Evolutionary conservation across 495 filamentous ascomycete genomes (phyloP), one percentile per base, ranked within the genome.

Genomic region (Xylaria nigripes): DNA sequence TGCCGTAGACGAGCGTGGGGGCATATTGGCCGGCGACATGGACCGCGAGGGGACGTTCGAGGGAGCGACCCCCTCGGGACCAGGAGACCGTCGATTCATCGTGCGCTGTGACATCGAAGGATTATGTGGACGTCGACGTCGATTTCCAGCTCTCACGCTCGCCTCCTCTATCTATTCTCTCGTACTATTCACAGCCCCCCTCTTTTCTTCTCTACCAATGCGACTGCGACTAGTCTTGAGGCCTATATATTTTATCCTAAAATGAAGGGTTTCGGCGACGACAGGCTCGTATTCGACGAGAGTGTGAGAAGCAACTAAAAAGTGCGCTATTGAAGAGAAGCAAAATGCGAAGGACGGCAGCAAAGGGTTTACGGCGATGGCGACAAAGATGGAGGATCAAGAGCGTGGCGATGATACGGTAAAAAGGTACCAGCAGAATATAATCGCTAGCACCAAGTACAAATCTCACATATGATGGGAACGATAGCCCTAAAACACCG

Each of bases 21-120:
- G 85, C 23, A 67, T 89, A 12, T 84, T 55, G 9, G 82, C 83
- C 19, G 81, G 77, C 61, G 82, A 86, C 30, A 75, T 91, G 1
- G 87, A 85, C n/a, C 87, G 89, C 57, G 80, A 87, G 23, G 87
- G 88, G 12, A 71, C 61, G 56, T 58, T 72, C 25, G 74, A 70
- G 48, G 73, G 63, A 58, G 64, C 62, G 18, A 69, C 73, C 54
- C 69, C 68, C 23, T 78, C 76, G 23, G 69, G 70, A 34, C 68
- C 73, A 18, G 77, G 77, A 47, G 77, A 78, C 57, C 76, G 69
- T 43, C 77, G 70, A 55, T 77, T 73, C 54, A 74, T 54, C 34
- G 69, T 67, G 49, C 72, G 69, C 49, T 69, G 68, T 32, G 72
- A 69, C 6, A 61, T 8, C 10, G 10, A 36, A 45, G 42, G 45